These are phyloP conservation scores for Heterobasidion occidentale DNA, from an alignment of 1,284 basidiomycete species.

Conservation along the genomic window DNA sequence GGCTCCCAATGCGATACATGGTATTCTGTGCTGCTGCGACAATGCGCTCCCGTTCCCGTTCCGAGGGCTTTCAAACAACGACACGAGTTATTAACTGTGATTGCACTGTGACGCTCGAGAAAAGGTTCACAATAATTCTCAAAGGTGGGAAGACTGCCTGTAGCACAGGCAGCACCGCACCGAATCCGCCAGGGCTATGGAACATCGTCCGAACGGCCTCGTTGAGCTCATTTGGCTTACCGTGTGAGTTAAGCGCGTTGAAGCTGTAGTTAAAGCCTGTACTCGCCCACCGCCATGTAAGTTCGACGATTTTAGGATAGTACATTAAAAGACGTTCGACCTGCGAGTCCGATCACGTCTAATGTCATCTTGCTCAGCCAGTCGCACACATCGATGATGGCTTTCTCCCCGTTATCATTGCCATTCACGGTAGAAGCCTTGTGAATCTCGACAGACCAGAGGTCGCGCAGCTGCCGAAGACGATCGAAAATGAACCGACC, in stretches of 20 bases:
- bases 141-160: conserved; percentile 4
- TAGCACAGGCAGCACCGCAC: conserved; percentile 1
- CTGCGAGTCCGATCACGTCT: conserved; percentile 43
- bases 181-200: not conserved
- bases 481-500: not conserved
- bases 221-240: conserved; percentile 29
- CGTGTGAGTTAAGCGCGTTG: conserved; percentile 19
- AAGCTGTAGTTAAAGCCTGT: conserved; percentile 48
- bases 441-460: conserved; percentile 6
- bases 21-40: not conserved
- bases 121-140: conserved; percentile 7
- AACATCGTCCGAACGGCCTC: conserved; percentile 26
- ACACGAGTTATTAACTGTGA: no score
- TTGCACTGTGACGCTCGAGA: conserved; percentile 9
- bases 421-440: not conserved
- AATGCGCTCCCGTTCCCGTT: conserved; percentile 4
- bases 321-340: conserved; percentile 11
- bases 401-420: not conserved
- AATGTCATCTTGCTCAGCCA: conserved; percentile 38
- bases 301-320: not conserved
- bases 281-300: not conserved
- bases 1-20: conserved; percentile 23
- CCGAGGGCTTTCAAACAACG: conserved; percentile 2
- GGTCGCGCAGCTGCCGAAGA: conserved; percentile 17
- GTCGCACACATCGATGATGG: conserved; percentile 24